These are phyloP conservation scores for Ampelomyces quisqualis DNA, from an alignment of 2,329 filamentous ascomycete species.

Conservation along the genomic window DNA sequence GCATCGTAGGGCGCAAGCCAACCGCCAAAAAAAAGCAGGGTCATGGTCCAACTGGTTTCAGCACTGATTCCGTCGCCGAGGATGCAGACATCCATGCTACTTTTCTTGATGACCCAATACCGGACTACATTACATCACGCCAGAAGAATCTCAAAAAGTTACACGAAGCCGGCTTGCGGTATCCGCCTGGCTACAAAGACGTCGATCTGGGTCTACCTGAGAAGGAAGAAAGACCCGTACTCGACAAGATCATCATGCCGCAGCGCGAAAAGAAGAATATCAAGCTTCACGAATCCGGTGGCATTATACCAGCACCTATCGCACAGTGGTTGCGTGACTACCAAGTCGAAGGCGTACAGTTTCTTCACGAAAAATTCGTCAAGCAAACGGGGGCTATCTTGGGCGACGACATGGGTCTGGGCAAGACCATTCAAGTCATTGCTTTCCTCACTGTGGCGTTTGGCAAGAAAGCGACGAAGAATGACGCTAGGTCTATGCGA, in stretches of 20 bases:
- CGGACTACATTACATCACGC: conserved; percentile 71
- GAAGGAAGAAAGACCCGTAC: conserved; percentile 67
- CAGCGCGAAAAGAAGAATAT: conserved; percentile 74
- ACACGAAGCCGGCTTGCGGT: conserved; percentile 66
- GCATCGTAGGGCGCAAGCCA: conserved; percentile 45
- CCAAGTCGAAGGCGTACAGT: conserved; percentile 80
- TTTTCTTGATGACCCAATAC: conserved; percentile 61
- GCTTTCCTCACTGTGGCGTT: conserved; percentile 89
- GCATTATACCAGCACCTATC: conserved; percentile 81
- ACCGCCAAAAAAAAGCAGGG: conserved; percentile 19
- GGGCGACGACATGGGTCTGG: conserved; percentile 95
- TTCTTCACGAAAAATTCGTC: conserved; percentile 85
- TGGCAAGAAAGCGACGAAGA: conserved; percentile 87
- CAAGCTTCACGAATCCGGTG: conserved; percentile 70
- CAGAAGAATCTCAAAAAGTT: conserved; percentile 68
- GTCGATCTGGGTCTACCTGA: conserved; percentile 76
- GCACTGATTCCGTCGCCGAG: conserved; percentile 29
- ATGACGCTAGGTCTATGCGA: conserved; percentile 83
- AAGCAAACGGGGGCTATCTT: conserved; percentile 88
- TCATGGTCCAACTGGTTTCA: conserved; percentile 17
- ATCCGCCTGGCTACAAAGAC: conserved; percentile 76
- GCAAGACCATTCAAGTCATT: conserved; percentile 95
- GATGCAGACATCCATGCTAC: conserved; percentile 55
- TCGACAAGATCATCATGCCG: conserved; percentile 61
- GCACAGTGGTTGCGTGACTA: conserved; percentile 92